Base-by-base conservation (phyloP, 192 early-diverging fungal species). In the Coemansia sp. region DNA sequence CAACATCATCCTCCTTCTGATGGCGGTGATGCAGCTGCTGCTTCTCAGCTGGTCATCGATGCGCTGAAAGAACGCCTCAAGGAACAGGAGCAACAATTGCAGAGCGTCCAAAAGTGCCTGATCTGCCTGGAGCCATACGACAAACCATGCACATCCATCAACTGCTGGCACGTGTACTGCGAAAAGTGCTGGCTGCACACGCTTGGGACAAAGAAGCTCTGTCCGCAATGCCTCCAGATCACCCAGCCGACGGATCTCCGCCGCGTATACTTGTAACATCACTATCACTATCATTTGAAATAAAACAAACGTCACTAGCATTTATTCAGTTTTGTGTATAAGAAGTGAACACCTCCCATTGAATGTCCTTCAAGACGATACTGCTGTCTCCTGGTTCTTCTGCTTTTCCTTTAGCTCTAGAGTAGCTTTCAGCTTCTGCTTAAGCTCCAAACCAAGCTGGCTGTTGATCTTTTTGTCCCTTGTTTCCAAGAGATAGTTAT, bases 101-200 rank as follows among this genome's bases (percentile, higher is more conserved):
- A 76, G 34, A 64, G 68, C 6, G 74, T 77, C 4, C 87, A 81
- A 3, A 84, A 83, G 41, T 96, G 94, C 74, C 68, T 91, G 13
- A 89, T 95, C 10, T 96, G 94, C 65, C 75, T 91, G 23, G 91
- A 92, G 29, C 63, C 83, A 0, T 92, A 89, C 68, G 81, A 75
- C 4, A 74, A 83, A 10, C 94, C 94, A 0, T 66, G 92, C 28
- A 81, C 82, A 3, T 94, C 93, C 0, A 86, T 92, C 29, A 81
- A 88, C 19, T 96, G 94, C 75, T 94, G 93, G 93, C 94, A 96
- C 81, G 94, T 94, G 9, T 89, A 92, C 54, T 96, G 94, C 64
- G 89, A 94, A 64, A 67, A 83, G 37, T 96, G 94, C 68, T 96
- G 94, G 94, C 81, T 95, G 62, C 83, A 84, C 41, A 89, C 89